These are phyloP conservation scores for Ophiosphaerella narmari DNA, from an alignment of 2,329 filamentous ascomycete genomes.

Conservation along the genomic window DNA sequence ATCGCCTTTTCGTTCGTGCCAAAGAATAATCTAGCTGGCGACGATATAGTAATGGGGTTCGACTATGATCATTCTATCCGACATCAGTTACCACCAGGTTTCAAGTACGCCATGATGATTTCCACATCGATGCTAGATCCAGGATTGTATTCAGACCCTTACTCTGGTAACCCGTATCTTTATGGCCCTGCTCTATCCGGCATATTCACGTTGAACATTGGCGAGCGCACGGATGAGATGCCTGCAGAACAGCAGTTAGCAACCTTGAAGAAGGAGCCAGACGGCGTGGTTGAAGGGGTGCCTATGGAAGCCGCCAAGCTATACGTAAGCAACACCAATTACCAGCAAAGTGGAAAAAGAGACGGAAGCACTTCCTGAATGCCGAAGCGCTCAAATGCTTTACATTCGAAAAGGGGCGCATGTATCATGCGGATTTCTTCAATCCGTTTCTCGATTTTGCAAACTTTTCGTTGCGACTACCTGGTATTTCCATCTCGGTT, in stretches of 20 bases:
- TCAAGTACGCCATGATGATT: conserved; percentile 43
- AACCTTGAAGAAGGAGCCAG: conserved; percentile 20
- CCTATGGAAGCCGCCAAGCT: conserved; percentile 42
- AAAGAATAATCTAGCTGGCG: conserved; percentile 34
- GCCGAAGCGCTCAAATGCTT: conserved; percentile 42
- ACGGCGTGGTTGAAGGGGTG: conserved; percentile 48
- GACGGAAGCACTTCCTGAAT: conserved; percentile 52
- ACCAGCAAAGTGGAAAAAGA: conserved; percentile 48
- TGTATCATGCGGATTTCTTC: conserved; percentile 55
- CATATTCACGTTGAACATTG: conserved; percentile 40
- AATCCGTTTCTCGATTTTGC: conserved; percentile 56
- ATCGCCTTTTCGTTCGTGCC: conserved; percentile 46
- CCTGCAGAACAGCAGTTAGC: conserved; percentile 30
- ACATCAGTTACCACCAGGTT: conserved; percentile 45
- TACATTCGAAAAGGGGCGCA: conserved; percentile 50
- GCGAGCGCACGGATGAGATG: conserved; percentile 24
- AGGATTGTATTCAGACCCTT: conserved; percentile 43
- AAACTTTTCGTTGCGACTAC: conserved; percentile 51
- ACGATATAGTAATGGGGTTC: conserved; percentile 42
- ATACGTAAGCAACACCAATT: conserved; percentile 39
- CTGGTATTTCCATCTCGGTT: conserved; percentile 52
- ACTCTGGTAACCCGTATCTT: conserved; percentile 43
- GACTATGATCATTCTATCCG: conserved; percentile 44
- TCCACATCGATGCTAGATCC: conserved; percentile 44
- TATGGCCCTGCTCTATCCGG: conserved; percentile 44